phyloP scores from a whole-genome alignment of 768 basidiomycete genomes.

The Collybia nuda region DNA sequence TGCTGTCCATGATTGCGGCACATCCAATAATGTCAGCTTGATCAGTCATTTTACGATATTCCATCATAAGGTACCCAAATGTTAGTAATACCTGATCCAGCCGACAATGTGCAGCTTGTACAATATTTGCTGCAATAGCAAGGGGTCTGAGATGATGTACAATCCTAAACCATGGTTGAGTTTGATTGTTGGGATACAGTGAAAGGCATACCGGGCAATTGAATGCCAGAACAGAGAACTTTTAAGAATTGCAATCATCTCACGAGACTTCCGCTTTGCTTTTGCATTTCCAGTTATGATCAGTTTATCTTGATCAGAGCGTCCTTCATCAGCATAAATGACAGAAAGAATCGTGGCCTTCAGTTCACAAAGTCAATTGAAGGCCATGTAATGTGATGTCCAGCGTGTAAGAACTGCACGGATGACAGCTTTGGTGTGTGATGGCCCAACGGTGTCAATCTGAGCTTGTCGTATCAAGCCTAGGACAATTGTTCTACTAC shows the following conservation, averaged over 20 bases:
- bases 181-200: no score
- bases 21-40: neutral
- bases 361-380: conserved; percentile 26
- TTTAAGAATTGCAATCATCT: conserved; percentile 27
- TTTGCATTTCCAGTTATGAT: conserved; percentile 22
- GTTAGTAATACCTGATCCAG: conserved; percentile 3
- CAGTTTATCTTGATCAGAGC: conserved; percentile 6
- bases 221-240: conserved; percentile 28
- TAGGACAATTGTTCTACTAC: conserved; percentile 30
- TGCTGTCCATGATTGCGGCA: conserved; percentile 5
- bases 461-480: conserved; percentile 13
- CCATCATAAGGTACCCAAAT: neutral
- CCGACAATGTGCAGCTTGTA: neutral
- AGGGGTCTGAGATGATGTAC: conserved; percentile 21
- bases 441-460: conserved; percentile 2
- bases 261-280: conserved; percentile 20
- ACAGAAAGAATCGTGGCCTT: conserved; percentile 13
- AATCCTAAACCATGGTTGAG: conserved; percentile 19
- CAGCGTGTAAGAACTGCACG: conserved; percentile 33
- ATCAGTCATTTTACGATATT: neutral
- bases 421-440: conserved; percentile 19
- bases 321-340: conserved; percentile 15
- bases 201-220: conserved; percentile 17
- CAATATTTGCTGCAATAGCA: conserved; percentile 2
- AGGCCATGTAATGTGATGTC: conserved; percentile 35